These are phyloP conservation scores for Sarcomyxa edulis DNA, from an alignment of 768 basidiomycete species.

Conservation along the genomic window DNA sequence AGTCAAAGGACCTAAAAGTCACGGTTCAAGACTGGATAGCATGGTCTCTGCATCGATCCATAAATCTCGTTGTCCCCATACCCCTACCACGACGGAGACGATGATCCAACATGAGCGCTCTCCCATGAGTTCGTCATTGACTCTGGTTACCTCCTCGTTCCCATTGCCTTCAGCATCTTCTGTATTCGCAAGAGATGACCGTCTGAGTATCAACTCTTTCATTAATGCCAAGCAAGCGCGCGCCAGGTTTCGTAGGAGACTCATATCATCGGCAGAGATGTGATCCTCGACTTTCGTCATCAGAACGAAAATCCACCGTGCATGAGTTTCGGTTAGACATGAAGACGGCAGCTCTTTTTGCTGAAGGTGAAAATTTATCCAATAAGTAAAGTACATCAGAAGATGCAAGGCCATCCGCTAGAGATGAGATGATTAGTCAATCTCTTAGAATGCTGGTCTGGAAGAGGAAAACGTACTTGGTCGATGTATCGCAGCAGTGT, in stretches of 20 bases:
- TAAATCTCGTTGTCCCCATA: conserved; percentile 79
- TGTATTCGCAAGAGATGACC: conserved; percentile 4
- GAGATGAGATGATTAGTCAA: conserved; percentile 11
- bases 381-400: conserved; percentile 80
- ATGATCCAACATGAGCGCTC: conserved; percentile 71
- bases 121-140: conserved; percentile 18
- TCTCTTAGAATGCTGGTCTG: conserved; percentile 2
- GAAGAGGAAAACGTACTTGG: conserved; percentile 43
- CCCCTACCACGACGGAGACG: conserved; percentile 52
- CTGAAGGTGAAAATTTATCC: conserved; percentile 64
- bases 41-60: conserved; percentile 72
- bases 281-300: conserved; percentile 65
- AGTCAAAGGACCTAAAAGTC: too few species aligned
- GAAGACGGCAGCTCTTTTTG: conserved; percentile 29
- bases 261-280: conserved; percentile 72
- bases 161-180: conserved; percentile 2
- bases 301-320: conserved; percentile 75
- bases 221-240: conserved; percentile 61
- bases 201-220: conserved; percentile 24
- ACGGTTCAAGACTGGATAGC: conserved; percentile 20
- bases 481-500: conserved; percentile 54
- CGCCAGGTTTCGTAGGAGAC: conserved; percentile 67
- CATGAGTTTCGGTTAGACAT: conserved; percentile 50
- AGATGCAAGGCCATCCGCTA: conserved; percentile 71
- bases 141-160: background rate